Base-by-base conservation (phyloP, 805 yeast genomes). In the Jamesozyma rosinii region DNA sequence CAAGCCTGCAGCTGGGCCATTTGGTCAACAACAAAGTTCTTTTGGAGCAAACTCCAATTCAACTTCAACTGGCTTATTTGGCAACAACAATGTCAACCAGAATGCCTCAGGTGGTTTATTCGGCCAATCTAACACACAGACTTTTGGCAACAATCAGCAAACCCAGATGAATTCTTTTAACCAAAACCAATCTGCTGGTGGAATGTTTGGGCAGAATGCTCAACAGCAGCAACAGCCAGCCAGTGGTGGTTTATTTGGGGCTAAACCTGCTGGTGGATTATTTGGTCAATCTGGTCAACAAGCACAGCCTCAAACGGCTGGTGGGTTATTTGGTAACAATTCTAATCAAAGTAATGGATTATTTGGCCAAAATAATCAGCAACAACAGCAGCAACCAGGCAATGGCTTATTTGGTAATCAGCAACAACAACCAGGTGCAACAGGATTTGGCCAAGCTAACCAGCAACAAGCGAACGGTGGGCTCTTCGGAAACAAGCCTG, bases 21-120 rank as follows among this genome's bases (percentile, higher is more conserved):
- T 69, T 52, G 67, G 68, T 21, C 4, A 26, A n/a, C 8, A 29
- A 14, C 14, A 8, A 35, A 10, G 14, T 26, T 14, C 33, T 32
- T 37, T 24, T 32, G 4, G 24, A 10, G 26, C 49, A 8, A 15
- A 51, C 52, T 37, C 52, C 47, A 36, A 52, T 43, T 43, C 49
- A 49, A 35, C 46, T 14, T 8, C 49, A 10, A 46, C 52, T 22
- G 74, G 75, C 3, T 54, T 74, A 39, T 75, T 76, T 54, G 51
- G 51, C 20, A 44, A 48, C 46, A 42, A 27, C 17, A 36, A 47
- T 46, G 49, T 41, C 27, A 63, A 68, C 1, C 52, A 67, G 17
- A 52, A n/a, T 6, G 15, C 9, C 8, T 32, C 35, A 9, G 10
- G 15, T 8, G 36, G 36, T 5, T 17, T 17, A 10, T 24, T 24